Conservation (phyloP, 2,329 filamentous ascomycete genomes). For the Cordyceps pruinosa region DNA sequence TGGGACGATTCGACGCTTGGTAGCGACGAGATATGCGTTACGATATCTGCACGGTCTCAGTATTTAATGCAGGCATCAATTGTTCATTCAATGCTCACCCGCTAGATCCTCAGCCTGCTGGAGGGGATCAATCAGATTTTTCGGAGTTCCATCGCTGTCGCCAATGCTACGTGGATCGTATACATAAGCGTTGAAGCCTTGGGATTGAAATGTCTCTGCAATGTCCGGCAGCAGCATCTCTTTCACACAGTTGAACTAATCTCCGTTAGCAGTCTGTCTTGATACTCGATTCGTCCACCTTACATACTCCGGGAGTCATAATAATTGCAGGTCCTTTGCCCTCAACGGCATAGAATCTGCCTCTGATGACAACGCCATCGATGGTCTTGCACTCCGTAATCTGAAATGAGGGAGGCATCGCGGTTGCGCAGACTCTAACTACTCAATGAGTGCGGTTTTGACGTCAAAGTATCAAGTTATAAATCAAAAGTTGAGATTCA, state of each 20-base stretch:
- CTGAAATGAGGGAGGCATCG: slow-evolving; percentile 4
- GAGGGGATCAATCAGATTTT: slow-evolving; percentile 25
- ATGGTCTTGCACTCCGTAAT: slow-evolving; percentile 34
- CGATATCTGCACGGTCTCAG: slow-evolving; percentile 11
- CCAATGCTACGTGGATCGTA: slow-evolving; percentile 32
- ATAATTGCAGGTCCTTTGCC: slow-evolving; percentile 22
- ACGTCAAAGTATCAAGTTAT: background rate
- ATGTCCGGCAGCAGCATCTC: slow-evolving; percentile 27
- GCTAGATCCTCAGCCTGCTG: slow-evolving; percentile 5
- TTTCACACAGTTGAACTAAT: slow-evolving; percentile 19
- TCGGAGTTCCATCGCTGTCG: slow-evolving; percentile 30
- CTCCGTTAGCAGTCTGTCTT: background rate
- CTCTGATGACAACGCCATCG: slow-evolving; percentile 32
- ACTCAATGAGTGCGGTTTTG: background rate
- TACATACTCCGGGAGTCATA: slow-evolving; percentile 22
- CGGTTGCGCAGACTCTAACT: background rate
- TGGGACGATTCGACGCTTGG: slow-evolving; percentile 28
- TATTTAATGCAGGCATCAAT: background rate
- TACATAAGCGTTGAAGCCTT: slow-evolving; percentile 28
- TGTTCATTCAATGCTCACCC: slow-evolving; percentile 14
- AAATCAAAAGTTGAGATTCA: background rate
- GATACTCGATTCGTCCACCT: background rate
- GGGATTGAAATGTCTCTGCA: slow-evolving; percentile 25
- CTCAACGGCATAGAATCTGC: slow-evolving; percentile 28
- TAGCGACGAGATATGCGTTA: slow-evolving; percentile 39